A percentile compares a stretch with the other conserved stretches of the same genome.
These are phyloP conservation scores for Chimonanthus salicifolius DNA, from an alignment of 164 flowering plant species.

Conservation along the genomic window DNA sequence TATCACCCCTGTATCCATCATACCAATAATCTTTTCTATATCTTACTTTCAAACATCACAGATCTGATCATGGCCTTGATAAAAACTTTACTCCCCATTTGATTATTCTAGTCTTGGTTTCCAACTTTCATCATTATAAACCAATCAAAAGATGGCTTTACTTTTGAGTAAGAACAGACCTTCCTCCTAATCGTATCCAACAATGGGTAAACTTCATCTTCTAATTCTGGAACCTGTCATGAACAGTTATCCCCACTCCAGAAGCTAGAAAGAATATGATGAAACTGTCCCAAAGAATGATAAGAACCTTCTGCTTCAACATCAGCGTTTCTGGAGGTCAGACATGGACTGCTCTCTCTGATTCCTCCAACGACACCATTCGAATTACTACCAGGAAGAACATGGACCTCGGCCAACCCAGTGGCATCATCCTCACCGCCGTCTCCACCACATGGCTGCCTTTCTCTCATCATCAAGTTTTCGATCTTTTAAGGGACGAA, in stretches of 20 bases:
- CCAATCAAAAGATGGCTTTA: too few species aligned
- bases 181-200: too few species aligned
- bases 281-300: slow-evolving; percentile 86
- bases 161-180: too few species aligned
- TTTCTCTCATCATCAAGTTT: slow-evolving; percentile 58
- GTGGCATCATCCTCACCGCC: slow-evolving; percentile 72
- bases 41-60: too few species aligned
- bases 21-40: too few species aligned
- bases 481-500: slow-evolving; percentile 75
- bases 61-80: too few species aligned
- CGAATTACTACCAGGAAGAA: slow-evolving; percentile 74
- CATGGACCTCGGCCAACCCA: slow-evolving; percentile 79
- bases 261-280: slow-evolving; percentile 83
- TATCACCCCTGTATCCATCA: slow-evolving; percentile 6
- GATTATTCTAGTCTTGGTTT: too few species aligned
- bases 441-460: slow-evolving; percentile 91
- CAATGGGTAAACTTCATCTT: too few species aligned
- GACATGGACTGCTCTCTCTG: slow-evolving; percentile 86
- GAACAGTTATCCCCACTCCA: slow-evolving; percentile 71
- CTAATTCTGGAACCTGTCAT: too few species aligned
- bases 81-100: too few species aligned
- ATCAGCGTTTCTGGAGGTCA: slow-evolving; percentile 61
- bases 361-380: slow-evolving; percentile 60
- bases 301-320: slow-evolving; percentile 59
- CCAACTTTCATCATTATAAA: too few species aligned